These are phyloP conservation scores for Ceratobasidium sp. DNA, from an alignment of 1,284 basidiomycete genomes.

Conservation along the genomic window DNA sequence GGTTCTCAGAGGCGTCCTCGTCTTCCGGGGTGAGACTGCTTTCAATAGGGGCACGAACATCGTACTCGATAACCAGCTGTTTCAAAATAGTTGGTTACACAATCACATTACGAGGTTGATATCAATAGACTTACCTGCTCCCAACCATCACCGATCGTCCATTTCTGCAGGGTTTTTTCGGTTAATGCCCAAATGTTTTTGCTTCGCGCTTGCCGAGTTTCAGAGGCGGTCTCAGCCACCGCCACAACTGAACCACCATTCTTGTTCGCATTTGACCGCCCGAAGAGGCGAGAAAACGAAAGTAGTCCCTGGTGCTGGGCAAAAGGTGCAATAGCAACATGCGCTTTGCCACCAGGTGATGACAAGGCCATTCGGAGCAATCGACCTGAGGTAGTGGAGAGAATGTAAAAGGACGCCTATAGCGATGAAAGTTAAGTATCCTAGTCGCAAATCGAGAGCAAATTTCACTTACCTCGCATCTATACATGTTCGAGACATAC, in stretches of 20 bases:
- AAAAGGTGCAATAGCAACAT: constrained; percentile 45
- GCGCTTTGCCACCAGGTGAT: constrained; percentile 45
- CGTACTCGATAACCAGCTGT: constrained; percentile 30
- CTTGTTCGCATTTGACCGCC: constrained; percentile 2
- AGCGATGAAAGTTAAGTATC: constrained; percentile 4
- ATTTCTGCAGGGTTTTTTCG: constrained; percentile 48
- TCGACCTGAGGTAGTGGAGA: constrained; percentile 74
- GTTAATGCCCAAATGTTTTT: constrained; percentile 50
- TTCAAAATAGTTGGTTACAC: background rate
- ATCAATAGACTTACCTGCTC: constrained; percentile 46
- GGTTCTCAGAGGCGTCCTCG: constrained; percentile 36
- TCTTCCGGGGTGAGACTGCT: constrained; percentile 21
- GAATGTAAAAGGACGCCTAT: constrained; percentile 75
- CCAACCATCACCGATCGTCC: constrained; percentile 49
- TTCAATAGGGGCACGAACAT: constrained; percentile 25
- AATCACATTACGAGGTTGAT: background rate
- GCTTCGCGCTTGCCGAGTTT: constrained; percentile 41
- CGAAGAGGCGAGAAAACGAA: constrained; percentile 47
- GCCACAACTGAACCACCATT: constrained; percentile 40
- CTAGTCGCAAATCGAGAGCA: constrained; percentile 3
- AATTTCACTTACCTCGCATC: constrained; percentile 69
- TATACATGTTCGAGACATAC: constrained; percentile 72
- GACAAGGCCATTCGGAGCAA: constrained; percentile 72
- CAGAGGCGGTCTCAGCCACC: constrained; percentile 40
- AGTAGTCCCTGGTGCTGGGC: constrained; percentile 42